Conservation (phyloP, 345 rosid genomes). For the Firmiana major region DNA sequence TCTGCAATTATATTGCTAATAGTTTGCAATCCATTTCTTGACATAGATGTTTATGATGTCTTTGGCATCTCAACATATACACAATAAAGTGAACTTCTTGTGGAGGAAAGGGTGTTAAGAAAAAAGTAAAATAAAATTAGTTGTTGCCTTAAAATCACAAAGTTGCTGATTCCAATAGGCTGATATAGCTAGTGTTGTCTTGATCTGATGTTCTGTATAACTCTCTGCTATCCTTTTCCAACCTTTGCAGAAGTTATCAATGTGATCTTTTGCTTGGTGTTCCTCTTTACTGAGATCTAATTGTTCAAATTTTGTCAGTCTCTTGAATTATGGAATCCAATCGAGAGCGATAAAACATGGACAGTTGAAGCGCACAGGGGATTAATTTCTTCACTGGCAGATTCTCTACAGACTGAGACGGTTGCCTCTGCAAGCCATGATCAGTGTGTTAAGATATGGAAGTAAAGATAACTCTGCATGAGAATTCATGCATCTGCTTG, state of each 20-base stretch:
- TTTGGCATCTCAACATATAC: too few species aligned
- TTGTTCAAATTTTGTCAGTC: constrained; percentile 18
- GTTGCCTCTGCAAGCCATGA: constrained; percentile 35
- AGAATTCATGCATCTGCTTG: neutral
- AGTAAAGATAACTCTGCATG: neutral
- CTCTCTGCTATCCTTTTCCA: neutral
- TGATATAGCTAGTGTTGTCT: neutral
- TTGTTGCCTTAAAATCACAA: too few species aligned
- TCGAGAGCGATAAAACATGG: constrained; percentile 19
- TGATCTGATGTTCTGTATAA: neutral
- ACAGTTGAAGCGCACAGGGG: constrained; percentile 27
- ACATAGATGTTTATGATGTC: too few species aligned
- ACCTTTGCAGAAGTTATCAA: neutral
- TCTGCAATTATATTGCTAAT: too few species aligned
- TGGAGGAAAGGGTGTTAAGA: too few species aligned
- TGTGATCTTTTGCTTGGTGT: neutral
- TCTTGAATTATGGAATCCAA: constrained; percentile 35
- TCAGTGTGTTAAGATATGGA: constrained; percentile 33
- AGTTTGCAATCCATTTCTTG: too few species aligned
- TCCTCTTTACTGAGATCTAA: neutral
- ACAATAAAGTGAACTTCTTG: too few species aligned
- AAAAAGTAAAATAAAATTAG: too few species aligned
- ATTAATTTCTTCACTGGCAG: constrained; percentile 23
- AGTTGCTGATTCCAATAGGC: neutral
- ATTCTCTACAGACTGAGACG: constrained; percentile 19